Percentiles rank a stretch among this genome's conserved stretches.
Conservation (phyloP, 306 rosid genomes). For the Trichosanthes truncata region DNA sequence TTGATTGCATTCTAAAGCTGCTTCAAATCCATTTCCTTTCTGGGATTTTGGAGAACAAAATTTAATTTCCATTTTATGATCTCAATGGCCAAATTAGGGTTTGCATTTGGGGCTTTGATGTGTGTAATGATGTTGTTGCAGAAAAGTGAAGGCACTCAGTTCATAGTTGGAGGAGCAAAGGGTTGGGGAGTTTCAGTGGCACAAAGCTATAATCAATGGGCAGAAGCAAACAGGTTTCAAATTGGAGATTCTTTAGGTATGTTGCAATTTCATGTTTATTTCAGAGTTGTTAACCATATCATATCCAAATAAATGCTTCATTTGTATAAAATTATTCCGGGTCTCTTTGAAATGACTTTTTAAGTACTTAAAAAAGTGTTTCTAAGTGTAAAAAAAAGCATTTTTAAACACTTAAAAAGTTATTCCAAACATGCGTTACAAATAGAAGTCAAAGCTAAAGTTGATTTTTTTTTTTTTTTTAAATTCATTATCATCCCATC, state of each 20-base stretch:
- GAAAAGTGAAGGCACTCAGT: conserved; percentile 38
- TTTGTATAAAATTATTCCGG: neutral
- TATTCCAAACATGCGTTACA: no score
- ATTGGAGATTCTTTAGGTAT: conserved; percentile 71
- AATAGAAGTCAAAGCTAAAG: neutral
- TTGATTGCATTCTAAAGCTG: conserved; percentile 4
- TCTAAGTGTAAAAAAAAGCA: no score
- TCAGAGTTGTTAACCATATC: no score
- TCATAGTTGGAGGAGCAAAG: conserved; percentile 52
- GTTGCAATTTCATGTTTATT: no score
- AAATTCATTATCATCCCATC: no score
- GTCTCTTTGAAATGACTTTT: no score
- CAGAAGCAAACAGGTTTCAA: conserved; percentile 57
- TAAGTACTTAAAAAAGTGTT: no score
- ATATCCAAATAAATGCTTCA: neutral
- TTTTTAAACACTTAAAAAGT: no score
- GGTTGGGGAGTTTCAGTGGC: conserved; percentile 59
- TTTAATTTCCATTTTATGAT: neutral
- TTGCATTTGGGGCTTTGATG: conserved; percentile 24
- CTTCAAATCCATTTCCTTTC: neutral
- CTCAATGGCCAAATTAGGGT: conserved; percentile 35
- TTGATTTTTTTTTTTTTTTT: no score
- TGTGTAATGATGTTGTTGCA: conserved; percentile 38
- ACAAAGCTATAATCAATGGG: conserved; percentile 63
- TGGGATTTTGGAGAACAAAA: neutral